These are phyloP conservation scores for Talaromyces proteolyticus DNA, from an alignment of 495 filamentous ascomycete genomes.

Conservation along the genomic window DNA sequence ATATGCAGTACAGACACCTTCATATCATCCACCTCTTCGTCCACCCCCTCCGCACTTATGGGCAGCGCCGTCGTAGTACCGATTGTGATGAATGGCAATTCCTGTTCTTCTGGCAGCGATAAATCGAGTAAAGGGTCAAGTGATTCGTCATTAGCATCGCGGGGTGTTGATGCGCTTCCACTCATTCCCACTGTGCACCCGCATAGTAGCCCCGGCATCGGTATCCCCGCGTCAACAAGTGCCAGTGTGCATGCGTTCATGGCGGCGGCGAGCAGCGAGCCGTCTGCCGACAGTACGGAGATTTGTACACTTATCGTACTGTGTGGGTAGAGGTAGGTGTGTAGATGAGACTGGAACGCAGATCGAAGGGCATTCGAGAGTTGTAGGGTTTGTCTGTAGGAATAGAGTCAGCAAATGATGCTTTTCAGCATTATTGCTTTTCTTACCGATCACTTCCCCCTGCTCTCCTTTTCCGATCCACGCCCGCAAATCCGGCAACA, in stretches of 20 bases:
- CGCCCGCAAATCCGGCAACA: slow-evolving; percentile 79
- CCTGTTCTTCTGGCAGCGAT: slow-evolving; percentile 79
- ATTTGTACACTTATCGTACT: slow-evolving; percentile 75
- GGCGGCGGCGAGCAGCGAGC: slow-evolving; percentile 80
- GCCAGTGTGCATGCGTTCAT: slow-evolving; percentile 92
- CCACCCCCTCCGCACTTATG: slow-evolving; percentile 9
- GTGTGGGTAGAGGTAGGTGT: slow-evolving; percentile 87
- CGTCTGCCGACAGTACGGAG: slow-evolving; percentile 86
- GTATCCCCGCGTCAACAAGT: slow-evolving; percentile 88
- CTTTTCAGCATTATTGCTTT: background rate
- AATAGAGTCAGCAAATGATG: background rate
- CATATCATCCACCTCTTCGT: slow-evolving; percentile 42
- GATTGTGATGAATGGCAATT: slow-evolving; percentile 83
- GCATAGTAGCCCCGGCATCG: slow-evolving; percentile 86
- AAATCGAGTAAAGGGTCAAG: slow-evolving; percentile 87
- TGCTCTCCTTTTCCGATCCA: slow-evolving; percentile 71
- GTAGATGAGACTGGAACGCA: slow-evolving; percentile 66
- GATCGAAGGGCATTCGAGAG: slow-evolving; percentile 69
- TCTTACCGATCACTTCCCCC: slow-evolving; percentile 67
- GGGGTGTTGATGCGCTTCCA: slow-evolving; percentile 47
- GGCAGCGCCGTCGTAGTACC: slow-evolving; percentile 61
- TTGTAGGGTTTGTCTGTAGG: slow-evolving; percentile 69
- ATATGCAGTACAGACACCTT: slow-evolving; percentile 73
- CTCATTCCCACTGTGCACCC: slow-evolving; percentile 84
- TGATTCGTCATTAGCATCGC: slow-evolving; percentile 53